phyloP scores from a whole-genome alignment of 495 filamentous ascomycete species.

The Cetradonia linearis region DNA sequence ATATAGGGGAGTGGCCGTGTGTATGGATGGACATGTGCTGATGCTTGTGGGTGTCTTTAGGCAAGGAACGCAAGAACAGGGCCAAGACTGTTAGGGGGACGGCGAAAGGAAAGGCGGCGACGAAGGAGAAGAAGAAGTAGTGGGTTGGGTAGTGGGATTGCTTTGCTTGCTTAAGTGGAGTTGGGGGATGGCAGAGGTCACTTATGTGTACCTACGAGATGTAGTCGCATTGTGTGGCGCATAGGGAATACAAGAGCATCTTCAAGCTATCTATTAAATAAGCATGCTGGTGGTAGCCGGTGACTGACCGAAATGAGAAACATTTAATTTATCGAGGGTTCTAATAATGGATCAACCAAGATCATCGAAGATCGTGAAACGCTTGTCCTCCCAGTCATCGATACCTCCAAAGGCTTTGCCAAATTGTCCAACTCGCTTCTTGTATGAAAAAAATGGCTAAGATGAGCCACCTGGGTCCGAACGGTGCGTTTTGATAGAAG shows the following conservation, averaged over 20 bases:
- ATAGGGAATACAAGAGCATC: conserved; percentile 15
- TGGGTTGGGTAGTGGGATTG: conserved; percentile 23
- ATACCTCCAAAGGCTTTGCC: background rate
- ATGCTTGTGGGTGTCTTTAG: conserved; percentile 39
- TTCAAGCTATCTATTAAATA: background rate
- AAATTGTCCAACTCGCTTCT: background rate
- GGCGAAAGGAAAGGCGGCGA: conserved; percentile 79
- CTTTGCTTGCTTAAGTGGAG: conserved; percentile 23
- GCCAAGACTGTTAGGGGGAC: conserved; percentile 95
- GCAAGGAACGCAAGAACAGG: conserved; percentile 99
- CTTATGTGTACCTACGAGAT: conserved; percentile 11
- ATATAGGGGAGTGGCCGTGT: background rate
- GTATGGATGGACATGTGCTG: background rate
- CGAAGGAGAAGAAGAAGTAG: conserved; percentile 66
- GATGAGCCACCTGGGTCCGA: background rate
- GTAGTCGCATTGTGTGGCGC: conserved; percentile 18
- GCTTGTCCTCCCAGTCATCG: background rate
- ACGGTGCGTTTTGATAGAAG: background rate
- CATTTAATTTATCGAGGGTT: conserved; percentile 2
- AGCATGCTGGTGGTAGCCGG: background rate
- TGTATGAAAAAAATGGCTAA: background rate
- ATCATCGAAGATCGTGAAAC: background rate
- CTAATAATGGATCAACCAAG: background rate
- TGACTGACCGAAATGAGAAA: background rate
- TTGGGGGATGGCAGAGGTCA: background rate